Conservation (phyloP, 371 early-diverging fungal species). For the Apophysomyces ossiformis region DNA sequence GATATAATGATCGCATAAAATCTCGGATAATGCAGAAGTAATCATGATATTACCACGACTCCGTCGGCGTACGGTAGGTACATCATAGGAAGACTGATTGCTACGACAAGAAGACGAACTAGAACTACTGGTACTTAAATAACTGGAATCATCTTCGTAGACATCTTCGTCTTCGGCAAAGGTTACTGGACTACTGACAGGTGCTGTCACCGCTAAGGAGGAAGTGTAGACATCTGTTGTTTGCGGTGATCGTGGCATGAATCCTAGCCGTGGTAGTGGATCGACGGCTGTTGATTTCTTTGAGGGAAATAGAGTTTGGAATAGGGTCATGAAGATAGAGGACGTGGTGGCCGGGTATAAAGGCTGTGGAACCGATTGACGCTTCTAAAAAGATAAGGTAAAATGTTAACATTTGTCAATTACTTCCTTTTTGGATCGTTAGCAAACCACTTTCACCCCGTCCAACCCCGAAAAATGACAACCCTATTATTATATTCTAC, state of each 20-base stretch:
- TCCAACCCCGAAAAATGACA: too few species aligned
- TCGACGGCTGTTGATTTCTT: not conserved
- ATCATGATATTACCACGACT: constrained; percentile 2
- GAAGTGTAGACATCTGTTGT: constrained; percentile 17
- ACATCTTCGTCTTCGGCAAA: not conserved
- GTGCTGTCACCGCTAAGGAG: constrained; percentile 12
- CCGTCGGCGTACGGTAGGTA: constrained; percentile 8
- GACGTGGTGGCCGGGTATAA: not conserved
- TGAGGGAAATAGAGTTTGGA: not conserved
- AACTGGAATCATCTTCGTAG: constrained; percentile 13
- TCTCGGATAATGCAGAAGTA: constrained; percentile 18
- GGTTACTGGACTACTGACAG: constrained; percentile 3
- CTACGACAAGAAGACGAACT: constrained; percentile 11
- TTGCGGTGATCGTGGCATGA: constrained; percentile 15
- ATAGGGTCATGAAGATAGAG: not conserved
- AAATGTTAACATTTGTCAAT: constrained; percentile 6
- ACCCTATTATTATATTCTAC: too few species aligned
- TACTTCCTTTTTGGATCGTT: not conserved
- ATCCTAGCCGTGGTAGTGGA: constrained; percentile 2
- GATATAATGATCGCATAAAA: constrained; percentile 14
- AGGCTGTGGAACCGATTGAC: constrained; percentile 1
- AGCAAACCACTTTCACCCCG: too few species aligned
- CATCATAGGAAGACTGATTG: not conserved
- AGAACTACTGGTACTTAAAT: constrained; percentile 5
- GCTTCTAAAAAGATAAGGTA: not conserved